Evolutionary conservation across 2,329 filamentous ascomycete genomes (phyloP).

Genomic region (Proliferodiscus dingleyae): DNA sequence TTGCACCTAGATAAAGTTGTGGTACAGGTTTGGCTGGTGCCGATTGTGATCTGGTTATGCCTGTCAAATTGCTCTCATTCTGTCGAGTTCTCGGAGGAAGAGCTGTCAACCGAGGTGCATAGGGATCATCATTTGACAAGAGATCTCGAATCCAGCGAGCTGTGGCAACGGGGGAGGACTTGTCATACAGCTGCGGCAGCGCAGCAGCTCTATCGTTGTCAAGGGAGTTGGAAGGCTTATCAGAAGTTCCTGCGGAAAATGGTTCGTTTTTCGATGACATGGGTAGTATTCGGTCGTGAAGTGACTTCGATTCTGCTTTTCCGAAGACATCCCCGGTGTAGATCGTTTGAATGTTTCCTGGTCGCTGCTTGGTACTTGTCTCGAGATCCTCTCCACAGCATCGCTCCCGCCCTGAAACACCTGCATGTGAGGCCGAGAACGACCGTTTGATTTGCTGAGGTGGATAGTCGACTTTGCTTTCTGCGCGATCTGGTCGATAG

Average conservation of each 20-base stretch:
- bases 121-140: conserved; percentile 22
- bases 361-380: conserved; percentile 9
- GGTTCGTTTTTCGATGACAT: no score
- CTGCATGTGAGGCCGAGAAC: conserved; percentile 3
- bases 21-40: conserved; percentile 9
- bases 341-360: no score
- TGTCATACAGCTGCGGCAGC: conserved; percentile 10
- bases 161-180: conserved; percentile 17
- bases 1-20: conserved; percentile 15
- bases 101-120: conserved; percentile 26
- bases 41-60: conserved; percentile 10
- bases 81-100: conserved; percentile 23
- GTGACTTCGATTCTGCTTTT: no score
- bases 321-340: no score
- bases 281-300: no score
- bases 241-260: no score
- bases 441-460: conserved; percentile 2
- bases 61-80: conserved; percentile 3
- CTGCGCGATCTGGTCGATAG: conserved; percentile 15
- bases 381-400: conserved; percentile 16
- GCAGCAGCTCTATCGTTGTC: conserved; percentile 4
- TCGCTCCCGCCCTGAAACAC: no score
- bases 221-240: conserved; percentile 18
- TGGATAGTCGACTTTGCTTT: conserved; percentile 16
- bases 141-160: conserved; percentile 28